A percentile compares a stretch with the other conserved stretches of the same genome.
Conservation (phyloP, 1,139 yeast genomes). For the Zygotorulaspora mrakii region DNA sequence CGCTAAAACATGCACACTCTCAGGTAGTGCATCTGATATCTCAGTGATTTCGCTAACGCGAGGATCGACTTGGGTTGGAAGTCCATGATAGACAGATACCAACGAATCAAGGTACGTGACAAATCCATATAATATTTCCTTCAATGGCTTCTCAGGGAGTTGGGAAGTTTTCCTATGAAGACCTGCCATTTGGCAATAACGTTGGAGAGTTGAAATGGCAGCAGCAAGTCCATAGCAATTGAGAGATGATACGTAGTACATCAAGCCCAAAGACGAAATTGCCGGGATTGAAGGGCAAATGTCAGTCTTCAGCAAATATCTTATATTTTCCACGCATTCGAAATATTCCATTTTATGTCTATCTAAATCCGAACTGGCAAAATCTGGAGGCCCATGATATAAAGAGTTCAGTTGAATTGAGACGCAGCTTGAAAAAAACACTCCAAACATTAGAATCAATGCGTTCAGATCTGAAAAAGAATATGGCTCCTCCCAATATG, state of each 20-base stretch:
- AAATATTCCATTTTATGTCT: not conserved
- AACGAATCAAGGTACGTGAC: not conserved
- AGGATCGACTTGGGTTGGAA: not conserved
- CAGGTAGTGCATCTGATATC: too few species aligned
- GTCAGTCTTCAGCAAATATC: not conserved
- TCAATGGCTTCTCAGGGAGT: not conserved
- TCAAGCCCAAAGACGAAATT: not conserved
- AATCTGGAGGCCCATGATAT: not conserved
- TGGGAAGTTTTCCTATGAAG: not conserved
- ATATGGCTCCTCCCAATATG: not conserved
- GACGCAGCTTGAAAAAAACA: not conserved
- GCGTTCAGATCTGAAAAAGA: not conserved
- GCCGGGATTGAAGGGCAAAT: not conserved
- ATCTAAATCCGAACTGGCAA: not conserved
- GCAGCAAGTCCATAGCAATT: conserved; percentile 3
- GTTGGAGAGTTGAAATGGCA: not conserved
- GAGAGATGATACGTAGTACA: not conserved
- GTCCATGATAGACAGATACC: not conserved
- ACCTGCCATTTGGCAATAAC: conserved; percentile 1
- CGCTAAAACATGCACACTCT: not conserved
- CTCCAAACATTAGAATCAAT: not conserved
- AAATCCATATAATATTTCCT: conserved; percentile 1
- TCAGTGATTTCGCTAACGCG: not conserved
- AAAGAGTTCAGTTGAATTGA: conserved; percentile 1
- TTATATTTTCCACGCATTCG: not conserved